Base-by-base conservation (phyloP, 1,284 basidiomycete species). In the Papiliotrema nemorosa region DNA sequence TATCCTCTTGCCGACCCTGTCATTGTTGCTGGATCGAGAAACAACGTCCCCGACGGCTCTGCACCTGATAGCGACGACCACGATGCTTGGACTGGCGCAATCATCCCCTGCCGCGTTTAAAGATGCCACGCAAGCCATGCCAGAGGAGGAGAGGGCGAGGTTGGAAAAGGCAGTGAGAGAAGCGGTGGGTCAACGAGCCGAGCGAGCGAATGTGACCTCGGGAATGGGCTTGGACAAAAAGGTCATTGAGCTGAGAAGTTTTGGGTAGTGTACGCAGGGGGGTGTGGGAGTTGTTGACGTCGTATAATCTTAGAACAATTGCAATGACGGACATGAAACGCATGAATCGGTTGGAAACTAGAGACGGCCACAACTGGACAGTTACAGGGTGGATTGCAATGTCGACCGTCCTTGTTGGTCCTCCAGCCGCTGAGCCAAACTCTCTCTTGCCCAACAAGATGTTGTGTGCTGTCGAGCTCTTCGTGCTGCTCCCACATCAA, bases 91-190 rank as follows among this genome's bases (percentile, higher is more conserved):
- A 2, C 83, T 91, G 44, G 93, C 92, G 1, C 82, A 87, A 0
- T 75, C 79, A 0, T 82, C 85, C 2, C 88, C 92, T 0, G 70
- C 76, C 3, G 81, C 87, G 16, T 97, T 97, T 81, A 92, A 90
- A 69, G 87, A 91, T 44, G 90, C 88, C 2, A 87, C 88, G 3
- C 79, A 77, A 2, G 83, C 82, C 33, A 78, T 97, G 44, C 82
- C 86, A 16, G 72, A 78, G 7, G 72, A 79, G 0, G 79, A 80
- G 16, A 76, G 83, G 49, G 83, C 85, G 34, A 70, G 80, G 18
- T 74, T 97, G 46, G 93, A 97, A 69, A 79, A 79, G 34, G 85
- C 87, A 0, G 82, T 97, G 31, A 79, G 92, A 54, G 84, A 84
- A 46, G 85, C 85, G 5, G 79, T 93, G 0, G 84, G 82, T 16